phyloP scores from a whole-genome alignment of 1,284 basidiomycete species.

The Leccinum griseonigrum region DNA sequence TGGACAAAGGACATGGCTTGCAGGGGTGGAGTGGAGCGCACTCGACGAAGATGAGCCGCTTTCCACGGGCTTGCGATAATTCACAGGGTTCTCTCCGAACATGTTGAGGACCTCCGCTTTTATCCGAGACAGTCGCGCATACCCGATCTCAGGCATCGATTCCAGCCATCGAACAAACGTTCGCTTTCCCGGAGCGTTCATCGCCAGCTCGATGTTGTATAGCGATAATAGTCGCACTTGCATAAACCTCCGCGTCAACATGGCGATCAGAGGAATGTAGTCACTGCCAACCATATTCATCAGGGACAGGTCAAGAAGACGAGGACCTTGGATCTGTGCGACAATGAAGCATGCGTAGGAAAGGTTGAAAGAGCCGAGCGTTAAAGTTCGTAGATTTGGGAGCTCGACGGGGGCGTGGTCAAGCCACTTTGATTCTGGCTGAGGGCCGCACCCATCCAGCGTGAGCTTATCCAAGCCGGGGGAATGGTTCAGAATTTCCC shows the following conservation, averaged over 20 bases:
- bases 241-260: constrained; percentile 45
- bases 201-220: constrained; percentile 39
- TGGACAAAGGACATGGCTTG: constrained; percentile 36
- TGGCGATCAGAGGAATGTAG: constrained; percentile 44
- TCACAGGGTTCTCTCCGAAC: constrained; percentile 41
- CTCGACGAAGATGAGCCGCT: neutral
- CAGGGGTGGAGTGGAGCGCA: neutral
- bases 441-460: constrained; percentile 59
- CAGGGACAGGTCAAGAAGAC: constrained; percentile 51
- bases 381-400: constrained; percentile 45
- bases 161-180: constrained; percentile 46
- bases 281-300: constrained; percentile 49
- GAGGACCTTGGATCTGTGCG: constrained; percentile 48
- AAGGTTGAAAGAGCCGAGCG: constrained; percentile 51
- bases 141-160: constrained; percentile 51
- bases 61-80: constrained; percentile 19
- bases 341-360: constrained; percentile 45
- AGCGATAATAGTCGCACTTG: constrained; percentile 50
- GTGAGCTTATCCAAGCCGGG: constrained; percentile 50
- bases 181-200: constrained; percentile 20
- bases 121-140: constrained; percentile 46
- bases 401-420: constrained; percentile 41
- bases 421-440: constrained; percentile 23
- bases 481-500: constrained; percentile 47
- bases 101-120: constrained; percentile 39